These are phyloP conservation scores for Spergularia azorica DNA, from an alignment of 179 eudicot genomes.

Conservation along the genomic window DNA sequence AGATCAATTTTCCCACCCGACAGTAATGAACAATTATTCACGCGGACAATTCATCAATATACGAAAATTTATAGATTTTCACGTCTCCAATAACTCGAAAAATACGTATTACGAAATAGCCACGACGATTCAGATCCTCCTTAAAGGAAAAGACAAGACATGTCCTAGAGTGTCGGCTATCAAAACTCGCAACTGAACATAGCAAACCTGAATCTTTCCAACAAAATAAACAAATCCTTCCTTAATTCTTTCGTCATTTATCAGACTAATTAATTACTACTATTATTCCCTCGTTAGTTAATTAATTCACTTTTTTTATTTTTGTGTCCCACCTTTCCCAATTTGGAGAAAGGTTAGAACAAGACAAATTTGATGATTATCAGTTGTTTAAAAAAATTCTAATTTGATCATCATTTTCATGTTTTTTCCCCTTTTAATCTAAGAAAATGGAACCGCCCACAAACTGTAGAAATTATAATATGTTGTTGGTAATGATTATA, in stretches of 20 bases:
- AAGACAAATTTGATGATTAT: not conserved
- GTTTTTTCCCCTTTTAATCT: not conserved
- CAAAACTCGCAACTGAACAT: not conserved
- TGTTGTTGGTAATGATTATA: slow-evolving; percentile 5
- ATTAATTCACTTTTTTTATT: not conserved
- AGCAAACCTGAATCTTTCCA: slow-evolving; percentile 18
- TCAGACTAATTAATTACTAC: not conserved
- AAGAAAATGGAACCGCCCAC: slow-evolving; percentile 21
- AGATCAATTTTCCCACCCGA: no score
- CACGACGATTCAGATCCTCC: no score
- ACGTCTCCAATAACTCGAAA: no score
- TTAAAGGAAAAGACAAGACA: no score
- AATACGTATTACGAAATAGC: no score
- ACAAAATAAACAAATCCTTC: not conserved
- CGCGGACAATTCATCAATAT: no score
- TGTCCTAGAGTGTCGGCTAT: slow-evolving; percentile 21
- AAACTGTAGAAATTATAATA: slow-evolving; percentile 11
- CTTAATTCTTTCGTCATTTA: not conserved
- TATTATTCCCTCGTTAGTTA: not conserved
- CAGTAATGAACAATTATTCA: no score
- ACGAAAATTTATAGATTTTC: no score
- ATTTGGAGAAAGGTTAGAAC: not conserved
- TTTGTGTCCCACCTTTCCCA: no score
- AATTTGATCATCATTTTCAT: not conserved
- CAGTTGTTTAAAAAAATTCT: not conserved